Evolutionary conservation across 2,329 filamentous ascomycete species (phyloP).

Genomic region (Penicillium vulpinum): DNA sequence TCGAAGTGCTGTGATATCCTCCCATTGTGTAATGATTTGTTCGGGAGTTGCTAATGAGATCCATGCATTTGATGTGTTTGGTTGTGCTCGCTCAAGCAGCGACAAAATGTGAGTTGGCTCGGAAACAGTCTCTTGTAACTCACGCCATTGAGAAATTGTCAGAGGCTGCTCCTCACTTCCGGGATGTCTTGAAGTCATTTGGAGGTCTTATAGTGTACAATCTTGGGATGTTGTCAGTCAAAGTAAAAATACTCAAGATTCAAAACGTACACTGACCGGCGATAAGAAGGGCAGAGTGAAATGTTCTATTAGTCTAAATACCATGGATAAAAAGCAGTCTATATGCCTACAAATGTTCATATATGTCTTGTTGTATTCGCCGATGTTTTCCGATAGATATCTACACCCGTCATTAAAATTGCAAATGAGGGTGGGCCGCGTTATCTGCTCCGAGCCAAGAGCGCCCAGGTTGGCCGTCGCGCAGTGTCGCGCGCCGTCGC

Average conservation of each 20-base stretch:
- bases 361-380: no score
- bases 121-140: not conserved
- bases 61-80: not conserved
- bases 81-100: not conserved
- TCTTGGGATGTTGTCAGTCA: not conserved
- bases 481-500: no score
- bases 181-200: not conserved
- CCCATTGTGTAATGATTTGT: not conserved
- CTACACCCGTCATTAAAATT: no score
- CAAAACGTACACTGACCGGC: not conserved
- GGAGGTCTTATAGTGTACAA: not conserved
- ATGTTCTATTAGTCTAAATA: no score
- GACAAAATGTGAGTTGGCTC: not conserved
- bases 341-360: not conserved
- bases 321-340: not conserved
- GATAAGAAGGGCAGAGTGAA: no score
- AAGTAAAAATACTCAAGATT: not conserved
- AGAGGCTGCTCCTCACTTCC: not conserved
- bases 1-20: not conserved
- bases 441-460: no score
- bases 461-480: no score
- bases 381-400: no score
- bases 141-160: not conserved
- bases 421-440: no score
- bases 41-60: not conserved